Base-by-base conservation (phyloP, 2,329 filamentous ascomycete species). In the Mycocentrospora acerina region DNA sequence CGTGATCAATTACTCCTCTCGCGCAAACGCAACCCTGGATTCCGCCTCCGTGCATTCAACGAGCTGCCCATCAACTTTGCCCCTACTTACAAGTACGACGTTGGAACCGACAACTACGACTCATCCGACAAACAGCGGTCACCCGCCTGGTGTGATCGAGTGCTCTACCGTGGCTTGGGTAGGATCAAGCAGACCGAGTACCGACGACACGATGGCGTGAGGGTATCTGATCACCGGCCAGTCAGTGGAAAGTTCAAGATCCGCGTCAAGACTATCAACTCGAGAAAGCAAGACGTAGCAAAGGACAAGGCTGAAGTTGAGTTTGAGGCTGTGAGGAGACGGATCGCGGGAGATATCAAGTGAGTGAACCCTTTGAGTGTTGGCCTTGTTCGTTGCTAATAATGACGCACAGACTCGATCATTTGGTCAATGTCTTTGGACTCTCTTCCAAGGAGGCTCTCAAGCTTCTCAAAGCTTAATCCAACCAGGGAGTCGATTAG, bases 41-140 rank as follows among this genome's bases (percentile, higher is more conserved):
- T 97, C 71, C 81, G 88, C 18, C 78, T 98, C 4, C 83, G 90
- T 14, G 85, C 88, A 0, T 97, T 98, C 66, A 83, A 85, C n/a
- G 93, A 98, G 69, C 77, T 85, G 38, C 87, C 86, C 1, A 96
- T 98, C 57, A 85, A 82, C 0, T 98, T 98, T 64, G 85, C 89
- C 7, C 93, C 93, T 1, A 98, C 93, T 0, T 98, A 98, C 75
- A 98, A 98, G 66, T 98, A 98, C 66, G 93, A 98, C 55, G 89
- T 97, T 1, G 90, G 90, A 12, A 94, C 89, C 0, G 91, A 97
- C 61, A 86, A 82, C 6, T 98, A 97, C 66, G 93, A 98, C 64
- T 86, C 87, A 1, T 91, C 87, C 55, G 93, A 98, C 67, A 98
- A 98, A 76, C 88, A 88, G 66, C 81, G 93, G 33, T 86, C 88